phyloP scores from a whole-genome alignment of 441 rosid species.

The Pelargonium fulgidum region DNA sequence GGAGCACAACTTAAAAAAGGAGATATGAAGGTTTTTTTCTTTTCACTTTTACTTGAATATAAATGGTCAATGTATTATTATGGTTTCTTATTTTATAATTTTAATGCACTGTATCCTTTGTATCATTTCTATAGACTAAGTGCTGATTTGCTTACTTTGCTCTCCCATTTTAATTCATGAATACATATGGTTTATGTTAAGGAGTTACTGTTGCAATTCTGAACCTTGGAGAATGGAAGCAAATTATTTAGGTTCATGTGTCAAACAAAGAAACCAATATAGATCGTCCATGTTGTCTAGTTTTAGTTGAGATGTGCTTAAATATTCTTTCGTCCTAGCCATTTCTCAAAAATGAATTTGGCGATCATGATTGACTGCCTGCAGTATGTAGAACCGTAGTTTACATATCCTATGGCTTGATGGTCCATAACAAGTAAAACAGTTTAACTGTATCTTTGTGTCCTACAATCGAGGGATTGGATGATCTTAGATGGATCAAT shows the following conservation, averaged over 20 bases:
- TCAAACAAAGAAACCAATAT: neutral
- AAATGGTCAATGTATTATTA: neutral
- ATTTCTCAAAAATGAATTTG: neutral
- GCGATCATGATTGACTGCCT: neutral
- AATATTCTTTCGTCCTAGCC: neutral
- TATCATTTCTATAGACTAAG: neutral
- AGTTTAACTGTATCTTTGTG: neutral
- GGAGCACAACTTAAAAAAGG: conserved; percentile 40
- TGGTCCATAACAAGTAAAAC: neutral
- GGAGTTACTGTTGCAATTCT: too few species aligned
- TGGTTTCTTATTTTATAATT: neutral
- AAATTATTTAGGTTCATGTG: neutral
- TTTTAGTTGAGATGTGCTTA: neutral
- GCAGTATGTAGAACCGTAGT: neutral
- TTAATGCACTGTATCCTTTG: neutral
- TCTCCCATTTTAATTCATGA: neutral
- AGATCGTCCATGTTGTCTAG: neutral
- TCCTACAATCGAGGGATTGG: neutral
- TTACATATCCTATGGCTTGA: neutral
- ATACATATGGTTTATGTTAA: neutral
- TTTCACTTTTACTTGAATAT: neutral
- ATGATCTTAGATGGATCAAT: neutral
- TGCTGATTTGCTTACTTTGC: neutral
- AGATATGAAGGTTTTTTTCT: conserved; percentile 31
- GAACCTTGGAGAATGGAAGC: too few species aligned